Conservation (phyloP, 1,284 basidiomycete species). For the Ganoderma meredithae region DNA sequence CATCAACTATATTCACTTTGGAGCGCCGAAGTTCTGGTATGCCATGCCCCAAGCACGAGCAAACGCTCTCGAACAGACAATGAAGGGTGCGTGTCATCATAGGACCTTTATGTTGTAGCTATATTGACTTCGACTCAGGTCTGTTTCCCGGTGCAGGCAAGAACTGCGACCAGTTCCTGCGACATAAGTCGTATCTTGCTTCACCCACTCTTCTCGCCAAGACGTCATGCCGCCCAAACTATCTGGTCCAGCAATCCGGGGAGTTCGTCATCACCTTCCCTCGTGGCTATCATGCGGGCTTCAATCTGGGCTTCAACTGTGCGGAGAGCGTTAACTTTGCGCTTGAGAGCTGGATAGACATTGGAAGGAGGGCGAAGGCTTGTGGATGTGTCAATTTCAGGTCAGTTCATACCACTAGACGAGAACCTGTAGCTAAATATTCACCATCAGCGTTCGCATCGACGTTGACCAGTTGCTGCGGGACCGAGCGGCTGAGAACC, state of each 20-base stretch:
- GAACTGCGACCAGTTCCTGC: conserved; percentile 91
- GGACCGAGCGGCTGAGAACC: conserved; percentile 61
- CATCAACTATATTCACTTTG: conserved; percentile 99
- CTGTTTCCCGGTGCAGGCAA: conserved; percentile 89
- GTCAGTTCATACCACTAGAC: conserved; percentile 47
- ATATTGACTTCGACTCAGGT: conserved; percentile 50
- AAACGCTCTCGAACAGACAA: conserved; percentile 78
- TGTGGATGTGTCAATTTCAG: conserved; percentile 88
- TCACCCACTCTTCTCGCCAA: conserved; percentile 87
- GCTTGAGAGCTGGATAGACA: conserved; percentile 92
- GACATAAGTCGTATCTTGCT: conserved; percentile 96
- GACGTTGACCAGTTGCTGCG: conserved; percentile 86
- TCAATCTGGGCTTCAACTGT: conserved; percentile 97
- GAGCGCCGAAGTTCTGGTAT: conserved; percentile 98
- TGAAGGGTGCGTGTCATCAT: conserved; percentile 66
- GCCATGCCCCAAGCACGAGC: conserved; percentile 90
- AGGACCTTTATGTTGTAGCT: background rate
- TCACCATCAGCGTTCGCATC: conserved; percentile 79
- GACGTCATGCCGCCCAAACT: conserved; percentile 86
- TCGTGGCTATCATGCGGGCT: conserved; percentile 94
- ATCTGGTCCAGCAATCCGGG: conserved; percentile 87
- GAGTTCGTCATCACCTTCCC: conserved; percentile 98
- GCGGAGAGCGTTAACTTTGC: conserved; percentile 99
- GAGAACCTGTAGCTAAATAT: background rate
- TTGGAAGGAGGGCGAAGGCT: conserved; percentile 83